These are phyloP conservation scores for Ustanciosporium gigantosporum DNA, from an alignment of 1,284 basidiomycete genomes.

Conservation along the genomic window DNA sequence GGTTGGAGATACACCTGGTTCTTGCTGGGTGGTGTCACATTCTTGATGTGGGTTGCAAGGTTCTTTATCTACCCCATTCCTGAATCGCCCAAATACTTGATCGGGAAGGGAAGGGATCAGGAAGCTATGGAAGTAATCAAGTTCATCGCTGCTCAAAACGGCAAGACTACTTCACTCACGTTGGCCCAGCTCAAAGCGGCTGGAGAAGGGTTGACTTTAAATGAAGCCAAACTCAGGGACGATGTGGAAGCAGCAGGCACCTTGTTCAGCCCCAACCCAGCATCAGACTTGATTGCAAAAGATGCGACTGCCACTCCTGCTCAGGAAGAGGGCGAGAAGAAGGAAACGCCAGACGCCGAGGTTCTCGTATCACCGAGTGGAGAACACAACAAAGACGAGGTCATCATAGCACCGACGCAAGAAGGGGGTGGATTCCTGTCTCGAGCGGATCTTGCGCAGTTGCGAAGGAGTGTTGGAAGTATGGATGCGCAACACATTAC, in stretches of 20 bases:
- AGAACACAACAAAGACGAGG: neutral
- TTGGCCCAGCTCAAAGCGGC: constrained; percentile 41
- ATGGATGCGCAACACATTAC: constrained; percentile 65
- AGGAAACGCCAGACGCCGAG: constrained; percentile 15
- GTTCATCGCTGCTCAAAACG: constrained; percentile 73
- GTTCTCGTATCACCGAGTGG: neutral
- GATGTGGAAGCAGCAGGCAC: constrained; percentile 64
- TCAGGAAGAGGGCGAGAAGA: constrained; percentile 63
- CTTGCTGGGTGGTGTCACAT: constrained; percentile 47
- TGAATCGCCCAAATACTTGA: constrained; percentile 72
- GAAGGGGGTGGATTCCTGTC: constrained; percentile 19
- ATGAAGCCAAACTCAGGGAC: constrained; percentile 29
- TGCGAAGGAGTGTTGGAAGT: constrained; percentile 12
- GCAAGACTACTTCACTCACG: constrained; percentile 55
- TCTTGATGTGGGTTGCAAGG: constrained; percentile 58
- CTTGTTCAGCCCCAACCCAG: no score
- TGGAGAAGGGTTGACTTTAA: constrained; percentile 46
- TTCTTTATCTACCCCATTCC: constrained; percentile 64
- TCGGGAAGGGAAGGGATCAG: constrained; percentile 72
- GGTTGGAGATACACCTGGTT: constrained; percentile 71
- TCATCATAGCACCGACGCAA: neutral
- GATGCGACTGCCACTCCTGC: no score
- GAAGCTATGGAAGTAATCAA: constrained; percentile 74
- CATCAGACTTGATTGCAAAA: no score
- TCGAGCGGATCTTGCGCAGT: constrained; percentile 12